Conservation (phyloP, 371 early-diverging fungal genomes). For the Capillidium heterosporum region DNA sequence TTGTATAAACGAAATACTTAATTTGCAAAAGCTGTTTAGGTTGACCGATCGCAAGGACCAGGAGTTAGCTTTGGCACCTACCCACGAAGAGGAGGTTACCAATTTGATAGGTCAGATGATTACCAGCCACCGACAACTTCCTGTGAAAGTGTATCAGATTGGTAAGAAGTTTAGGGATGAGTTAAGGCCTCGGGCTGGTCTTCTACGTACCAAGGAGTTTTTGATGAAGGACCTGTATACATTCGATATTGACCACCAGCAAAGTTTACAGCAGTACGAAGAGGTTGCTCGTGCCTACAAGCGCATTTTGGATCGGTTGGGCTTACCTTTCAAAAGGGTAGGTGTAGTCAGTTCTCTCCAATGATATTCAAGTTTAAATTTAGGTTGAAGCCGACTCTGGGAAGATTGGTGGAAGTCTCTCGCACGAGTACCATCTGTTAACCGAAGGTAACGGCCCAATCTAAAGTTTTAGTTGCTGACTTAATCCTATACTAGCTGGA, state of each 20-base stretch:
- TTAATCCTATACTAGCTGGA: slow-evolving; percentile 28
- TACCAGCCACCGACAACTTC: slow-evolving; percentile 47
- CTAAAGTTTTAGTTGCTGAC: too few species aligned
- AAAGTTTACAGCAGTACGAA: slow-evolving; percentile 52
- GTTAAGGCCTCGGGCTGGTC: slow-evolving; percentile 58
- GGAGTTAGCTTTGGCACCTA: slow-evolving; percentile 61
- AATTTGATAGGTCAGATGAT: slow-evolving; percentile 43
- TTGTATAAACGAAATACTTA: background rate
- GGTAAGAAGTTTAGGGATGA: slow-evolving; percentile 75
- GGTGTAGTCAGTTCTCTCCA: background rate
- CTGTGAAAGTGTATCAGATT: slow-evolving; percentile 78
- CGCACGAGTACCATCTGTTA: slow-evolving; percentile 76
- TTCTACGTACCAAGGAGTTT: slow-evolving; percentile 75
- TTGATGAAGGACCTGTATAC: slow-evolving; percentile 91
- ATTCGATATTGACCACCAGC: slow-evolving; percentile 50
- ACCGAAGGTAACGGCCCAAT: slow-evolving; percentile 31
- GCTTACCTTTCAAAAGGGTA: slow-evolving; percentile 56
- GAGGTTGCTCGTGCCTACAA: slow-evolving; percentile 51
- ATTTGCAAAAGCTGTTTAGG: slow-evolving; percentile 34
- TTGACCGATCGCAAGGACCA: slow-evolving; percentile 58
- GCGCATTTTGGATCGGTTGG: slow-evolving; percentile 47
- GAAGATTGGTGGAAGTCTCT: slow-evolving; percentile 71
- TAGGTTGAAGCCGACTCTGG: slow-evolving; percentile 66
- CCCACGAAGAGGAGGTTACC: slow-evolving; percentile 87
- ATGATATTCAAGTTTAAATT: background rate